Evolutionary conservation across 2,329 filamentous ascomycete genomes (phyloP).

Genomic region (Stagonosporopsis vannaccii): DNA sequence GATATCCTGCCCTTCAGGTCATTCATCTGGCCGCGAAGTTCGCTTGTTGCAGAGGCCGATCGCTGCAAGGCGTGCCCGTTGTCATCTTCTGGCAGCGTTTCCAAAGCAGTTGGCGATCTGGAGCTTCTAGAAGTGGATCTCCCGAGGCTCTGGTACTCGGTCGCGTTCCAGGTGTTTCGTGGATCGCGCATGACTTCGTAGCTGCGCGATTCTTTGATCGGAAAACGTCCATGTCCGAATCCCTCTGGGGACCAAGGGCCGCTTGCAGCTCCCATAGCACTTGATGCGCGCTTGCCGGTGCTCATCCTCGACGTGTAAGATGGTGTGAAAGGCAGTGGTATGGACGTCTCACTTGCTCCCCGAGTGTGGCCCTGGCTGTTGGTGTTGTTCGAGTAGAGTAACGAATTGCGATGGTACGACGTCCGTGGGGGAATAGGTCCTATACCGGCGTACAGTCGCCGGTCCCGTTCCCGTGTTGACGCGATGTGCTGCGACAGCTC

Average conservation of each 20-base stretch:
- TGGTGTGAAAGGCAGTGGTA: conserved; percentile 43
- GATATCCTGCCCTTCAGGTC: conserved; percentile 87
- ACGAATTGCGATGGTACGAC: conserved; percentile 41
- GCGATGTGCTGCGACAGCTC: conserved; percentile 46
- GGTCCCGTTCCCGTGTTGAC: conserved; percentile 45
- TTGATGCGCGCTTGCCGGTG: conserved; percentile 48
- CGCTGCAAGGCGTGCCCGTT: conserved; percentile 59
- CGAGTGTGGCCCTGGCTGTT: conserved; percentile 48
- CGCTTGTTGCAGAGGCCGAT: conserved; percentile 74
- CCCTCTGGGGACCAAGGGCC: conserved; percentile 49
- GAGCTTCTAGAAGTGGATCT: conserved; percentile 51
- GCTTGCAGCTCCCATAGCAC: conserved; percentile 48
- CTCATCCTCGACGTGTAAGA: conserved; percentile 35
- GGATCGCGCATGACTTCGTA: conserved; percentile 50
- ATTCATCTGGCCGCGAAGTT: conserved; percentile 83
- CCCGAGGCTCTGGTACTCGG: conserved; percentile 39
- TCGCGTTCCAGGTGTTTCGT: conserved; percentile 31
- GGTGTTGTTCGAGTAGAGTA: conserved; percentile 31
- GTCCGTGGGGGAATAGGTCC: conserved; percentile 46
- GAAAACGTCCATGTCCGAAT: conserved; percentile 45
- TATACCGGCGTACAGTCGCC: conserved; percentile 46
- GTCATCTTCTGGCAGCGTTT: conserved; percentile 53
- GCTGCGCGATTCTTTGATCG: conserved; percentile 50
- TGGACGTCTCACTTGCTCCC: conserved; percentile 52
- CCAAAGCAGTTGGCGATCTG: conserved; percentile 46